Percentiles rank a stretch among this genome's conserved stretches.
These are phyloP conservation scores for Botryobasidium botryosum DNA, from an alignment of 768 basidiomycete species.

Conservation along the genomic window DNA sequence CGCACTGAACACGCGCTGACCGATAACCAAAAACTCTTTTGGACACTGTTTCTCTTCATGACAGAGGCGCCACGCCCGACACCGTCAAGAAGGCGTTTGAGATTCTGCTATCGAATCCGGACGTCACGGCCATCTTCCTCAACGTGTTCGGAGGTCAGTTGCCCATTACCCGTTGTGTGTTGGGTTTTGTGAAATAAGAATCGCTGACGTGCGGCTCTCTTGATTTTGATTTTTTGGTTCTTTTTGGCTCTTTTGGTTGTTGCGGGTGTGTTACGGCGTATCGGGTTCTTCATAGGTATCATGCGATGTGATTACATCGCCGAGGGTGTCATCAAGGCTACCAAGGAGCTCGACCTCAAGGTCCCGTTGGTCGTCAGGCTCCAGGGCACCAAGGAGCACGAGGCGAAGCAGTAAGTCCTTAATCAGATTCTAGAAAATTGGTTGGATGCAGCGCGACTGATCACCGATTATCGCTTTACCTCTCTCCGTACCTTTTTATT, in stretches of 20 bases:
- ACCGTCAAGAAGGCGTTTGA: constrained; percentile 99
- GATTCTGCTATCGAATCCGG: constrained; percentile 74
- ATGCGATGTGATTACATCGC: constrained; percentile 99
- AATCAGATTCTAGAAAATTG: too few species aligned
- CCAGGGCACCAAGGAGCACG: constrained; percentile 91
- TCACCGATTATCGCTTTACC: too few species aligned
- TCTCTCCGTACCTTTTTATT: constrained; percentile 9
- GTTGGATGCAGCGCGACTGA: too few species aligned
- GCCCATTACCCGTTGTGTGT: background rate
- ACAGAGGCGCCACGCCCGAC: constrained; percentile 90
- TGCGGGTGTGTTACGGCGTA: too few species aligned
- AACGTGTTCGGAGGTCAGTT: constrained; percentile 79
- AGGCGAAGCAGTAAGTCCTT: constrained; percentile 74
- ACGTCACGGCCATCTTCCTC: constrained; percentile 97
- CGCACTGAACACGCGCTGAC: background rate
- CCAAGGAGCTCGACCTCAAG: constrained; percentile 68
- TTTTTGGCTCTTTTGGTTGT: too few species aligned
- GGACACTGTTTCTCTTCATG: background rate
- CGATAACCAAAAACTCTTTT: too few species aligned
- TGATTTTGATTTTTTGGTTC: background rate
- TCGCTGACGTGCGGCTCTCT: too few species aligned
- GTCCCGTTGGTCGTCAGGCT: constrained; percentile 88
- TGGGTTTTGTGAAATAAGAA: too few species aligned
- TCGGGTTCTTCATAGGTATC: constrained; percentile 67
- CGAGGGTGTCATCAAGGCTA: constrained; percentile 96